Evolutionary conservation across 139 green algal species (phyloP).

Genomic region (Chlamydomonas schloesseri): DNA sequence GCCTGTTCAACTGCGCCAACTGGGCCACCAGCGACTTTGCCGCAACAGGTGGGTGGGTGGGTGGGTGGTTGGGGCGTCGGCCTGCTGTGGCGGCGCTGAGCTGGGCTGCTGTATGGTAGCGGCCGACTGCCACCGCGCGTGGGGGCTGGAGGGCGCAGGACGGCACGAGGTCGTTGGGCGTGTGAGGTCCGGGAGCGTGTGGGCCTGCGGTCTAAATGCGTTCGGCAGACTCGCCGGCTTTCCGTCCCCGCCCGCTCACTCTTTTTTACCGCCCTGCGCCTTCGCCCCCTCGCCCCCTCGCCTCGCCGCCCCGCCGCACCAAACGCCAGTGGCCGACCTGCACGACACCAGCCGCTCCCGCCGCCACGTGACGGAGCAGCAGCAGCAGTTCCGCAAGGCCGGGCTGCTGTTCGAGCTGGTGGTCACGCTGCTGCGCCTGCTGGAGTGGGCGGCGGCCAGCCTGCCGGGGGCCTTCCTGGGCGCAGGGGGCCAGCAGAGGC

Average conservation of each 20-base stretch:
- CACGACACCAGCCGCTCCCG: slow-evolving; percentile 10
- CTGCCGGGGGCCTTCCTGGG: slow-evolving; percentile 45
- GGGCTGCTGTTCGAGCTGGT: slow-evolving; percentile 82
- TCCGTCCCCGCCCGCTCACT: too few relatives aligned
- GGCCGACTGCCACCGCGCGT: too few relatives aligned
- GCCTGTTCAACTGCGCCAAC: slow-evolving; percentile 89
- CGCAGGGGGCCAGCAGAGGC: too few relatives aligned
- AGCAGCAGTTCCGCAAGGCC: slow-evolving; percentile 56
- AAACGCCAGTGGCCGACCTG: slow-evolving; percentile 33
- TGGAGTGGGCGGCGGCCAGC: slow-evolving; percentile 79
- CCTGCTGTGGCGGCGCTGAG: too few relatives aligned
- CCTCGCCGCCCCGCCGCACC: not conserved
- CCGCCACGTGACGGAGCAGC: slow-evolving; percentile 42
- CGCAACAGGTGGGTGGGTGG: slow-evolving; percentile 47
- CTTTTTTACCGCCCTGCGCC: not conserved
- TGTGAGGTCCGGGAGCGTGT: too few relatives aligned
- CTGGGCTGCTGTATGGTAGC: too few relatives aligned
- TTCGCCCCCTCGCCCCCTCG: not conserved
- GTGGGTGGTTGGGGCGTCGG: too few relatives aligned
- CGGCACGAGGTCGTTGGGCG: too few relatives aligned
- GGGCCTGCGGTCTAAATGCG: too few relatives aligned
- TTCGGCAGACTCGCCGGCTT: too few relatives aligned
- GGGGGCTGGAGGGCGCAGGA: too few relatives aligned
- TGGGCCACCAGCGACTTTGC: slow-evolving; percentile 89
- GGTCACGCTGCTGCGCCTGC: slow-evolving; percentile 75